These are phyloP conservation scores for Mentha longifolia DNA, from an alignment of 257 asterid genomes.

Conservation along the genomic window DNA sequence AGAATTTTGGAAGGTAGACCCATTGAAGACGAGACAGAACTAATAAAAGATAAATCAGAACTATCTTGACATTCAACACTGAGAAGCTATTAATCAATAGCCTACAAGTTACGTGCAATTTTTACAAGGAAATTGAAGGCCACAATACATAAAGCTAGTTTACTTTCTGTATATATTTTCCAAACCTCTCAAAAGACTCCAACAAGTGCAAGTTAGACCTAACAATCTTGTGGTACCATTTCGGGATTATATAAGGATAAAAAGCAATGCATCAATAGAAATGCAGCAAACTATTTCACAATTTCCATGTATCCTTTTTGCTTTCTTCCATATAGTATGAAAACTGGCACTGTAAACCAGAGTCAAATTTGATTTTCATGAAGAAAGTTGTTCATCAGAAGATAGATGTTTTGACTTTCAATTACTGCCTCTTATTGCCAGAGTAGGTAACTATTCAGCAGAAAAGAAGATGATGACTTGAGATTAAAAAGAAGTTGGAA, in stretches of 20 bases:
- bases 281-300: conserved; percentile 8
- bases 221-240: neutral
- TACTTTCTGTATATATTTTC: neutral
- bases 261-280: conserved; percentile 1
- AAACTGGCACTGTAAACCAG: conserved; percentile 11
- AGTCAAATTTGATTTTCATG: conserved; percentile 8
- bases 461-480: neutral
- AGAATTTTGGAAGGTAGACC: neutral
- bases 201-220: conserved; percentile 4
- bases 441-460: conserved; percentile 13
- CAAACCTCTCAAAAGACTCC: conserved; percentile 15
- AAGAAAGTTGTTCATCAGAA: conserved; percentile 2
- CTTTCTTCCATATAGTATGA: neutral
- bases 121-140: conserved; percentile 26
- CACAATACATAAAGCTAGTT: neutral
- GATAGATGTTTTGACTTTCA: neutral
- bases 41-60: conserved; percentile 12
- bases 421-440: conserved; percentile 8
- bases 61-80: too few relatives aligned
- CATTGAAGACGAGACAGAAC: neutral
- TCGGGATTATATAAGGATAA: neutral
- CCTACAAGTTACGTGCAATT: conserved; percentile 3
- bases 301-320: neutral
- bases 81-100: neutral
- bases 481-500: neutral